These are phyloP conservation scores for Apiotrichum akiyoshidainum DNA, from an alignment of 1,284 basidiomycete genomes.

Conservation along the genomic window DNA sequence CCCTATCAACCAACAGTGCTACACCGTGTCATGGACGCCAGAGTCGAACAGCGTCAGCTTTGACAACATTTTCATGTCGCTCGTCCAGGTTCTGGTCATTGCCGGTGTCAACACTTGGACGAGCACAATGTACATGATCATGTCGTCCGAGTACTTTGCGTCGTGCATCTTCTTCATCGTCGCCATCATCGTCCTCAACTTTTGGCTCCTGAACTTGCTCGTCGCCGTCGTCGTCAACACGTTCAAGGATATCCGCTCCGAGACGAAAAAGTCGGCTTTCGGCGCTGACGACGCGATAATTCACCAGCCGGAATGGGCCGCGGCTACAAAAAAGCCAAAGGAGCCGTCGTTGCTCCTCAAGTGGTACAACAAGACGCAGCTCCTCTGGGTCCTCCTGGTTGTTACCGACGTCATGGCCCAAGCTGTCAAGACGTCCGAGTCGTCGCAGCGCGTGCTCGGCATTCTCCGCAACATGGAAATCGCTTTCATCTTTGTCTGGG, in stretches of 20 bases:
- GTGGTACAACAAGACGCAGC: conserved; percentile 51
- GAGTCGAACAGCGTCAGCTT: conserved; percentile 70
- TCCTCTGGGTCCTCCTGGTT: conserved; percentile 75
- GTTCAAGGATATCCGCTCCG: conserved; percentile 81
- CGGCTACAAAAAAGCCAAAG: conserved; percentile 29
- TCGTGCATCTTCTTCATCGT: conserved; percentile 86
- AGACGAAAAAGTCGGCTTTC: conserved; percentile 90
- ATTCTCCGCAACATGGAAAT: conserved; percentile 66
- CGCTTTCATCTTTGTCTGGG: conserved; percentile 78
- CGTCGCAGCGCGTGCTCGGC: conserved; percentile 54
- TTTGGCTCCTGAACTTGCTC: conserved; percentile 92
- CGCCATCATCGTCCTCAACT: conserved; percentile 78
- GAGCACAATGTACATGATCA: conserved; percentile 81
- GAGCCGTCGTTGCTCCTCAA: conserved; percentile 26
- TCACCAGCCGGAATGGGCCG: conserved; percentile 36
- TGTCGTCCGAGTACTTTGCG: conserved; percentile 86
- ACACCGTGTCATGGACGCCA: conserved; percentile 59
- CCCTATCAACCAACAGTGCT: conserved; percentile 73
- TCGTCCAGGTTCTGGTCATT: conserved; percentile 80
- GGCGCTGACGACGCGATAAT: conserved; percentile 64
- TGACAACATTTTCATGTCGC: conserved; percentile 80
- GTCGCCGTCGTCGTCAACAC: conserved; percentile 96
- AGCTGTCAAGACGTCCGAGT: conserved; percentile 66
- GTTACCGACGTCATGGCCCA: conserved; percentile 67
- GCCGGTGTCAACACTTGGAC: conserved; percentile 61